Evolutionary conservation across 345 rosid species (phyloP).

Genomic region (Populus simonii): DNA sequence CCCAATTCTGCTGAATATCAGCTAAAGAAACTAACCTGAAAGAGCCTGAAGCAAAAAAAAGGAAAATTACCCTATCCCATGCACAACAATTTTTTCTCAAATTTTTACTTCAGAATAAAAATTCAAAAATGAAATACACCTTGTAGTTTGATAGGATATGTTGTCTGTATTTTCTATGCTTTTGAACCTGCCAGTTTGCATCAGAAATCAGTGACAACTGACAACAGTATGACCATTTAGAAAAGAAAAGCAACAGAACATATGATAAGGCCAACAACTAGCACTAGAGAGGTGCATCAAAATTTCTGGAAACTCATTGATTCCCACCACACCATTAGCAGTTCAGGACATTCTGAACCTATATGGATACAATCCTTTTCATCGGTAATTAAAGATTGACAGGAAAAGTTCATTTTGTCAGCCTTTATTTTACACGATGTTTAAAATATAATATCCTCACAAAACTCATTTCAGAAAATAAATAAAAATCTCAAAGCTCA

Average conservation of each 20-base stretch:
- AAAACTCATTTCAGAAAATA: not conserved
- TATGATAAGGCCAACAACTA: not conserved
- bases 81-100: not conserved
- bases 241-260: not conserved
- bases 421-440: not conserved
- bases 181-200: conserved; percentile 20
- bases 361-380: not conserved
- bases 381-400: not conserved
- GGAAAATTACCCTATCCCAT: not conserved
- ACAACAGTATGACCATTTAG: not conserved
- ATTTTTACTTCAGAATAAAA: not conserved
- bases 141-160: conserved; percentile 26
- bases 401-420: not conserved
- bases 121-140: conserved; percentile 8
- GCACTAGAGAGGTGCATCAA: not conserved
- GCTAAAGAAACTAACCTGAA: not conserved
- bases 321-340: not conserved
- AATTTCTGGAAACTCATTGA: not conserved
- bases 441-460: not conserved
- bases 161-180: conserved; percentile 29
- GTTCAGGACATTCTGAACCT: not conserved
- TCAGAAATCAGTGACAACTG: not conserved
- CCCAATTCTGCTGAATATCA: not conserved
- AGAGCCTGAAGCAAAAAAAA: not conserved
- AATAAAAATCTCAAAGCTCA: not conserved